Percentiles rank a stretch among this genome's conserved stretches.
Evolutionary conservation across 2,329 filamentous ascomycete species (phyloP).

Genomic region (Stagonosporopsis vannaccii): DNA sequence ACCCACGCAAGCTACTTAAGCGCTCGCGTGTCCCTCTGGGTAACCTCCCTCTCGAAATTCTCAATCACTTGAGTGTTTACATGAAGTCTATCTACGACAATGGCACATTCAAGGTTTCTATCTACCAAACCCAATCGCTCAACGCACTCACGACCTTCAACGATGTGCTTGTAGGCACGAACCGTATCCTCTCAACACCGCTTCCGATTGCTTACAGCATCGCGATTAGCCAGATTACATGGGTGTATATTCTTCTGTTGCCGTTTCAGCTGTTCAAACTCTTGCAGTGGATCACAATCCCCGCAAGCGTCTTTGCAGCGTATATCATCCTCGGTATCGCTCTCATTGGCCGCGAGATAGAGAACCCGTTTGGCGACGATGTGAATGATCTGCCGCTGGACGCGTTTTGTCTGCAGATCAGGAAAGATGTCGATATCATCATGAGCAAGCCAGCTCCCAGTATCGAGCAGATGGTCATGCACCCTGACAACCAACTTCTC

Average conservation of each 20-base stretch:
- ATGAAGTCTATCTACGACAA: slow-evolving; percentile 67
- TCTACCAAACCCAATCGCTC: slow-evolving; percentile 67
- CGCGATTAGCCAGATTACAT: slow-evolving; percentile 83
- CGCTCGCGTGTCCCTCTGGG: slow-evolving; percentile 73
- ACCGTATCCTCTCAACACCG: slow-evolving; percentile 81
- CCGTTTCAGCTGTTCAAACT: slow-evolving; percentile 76
- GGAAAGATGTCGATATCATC: slow-evolving; percentile 76
- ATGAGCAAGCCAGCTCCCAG: slow-evolving; percentile 63
- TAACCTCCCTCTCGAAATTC: slow-evolving; percentile 80
- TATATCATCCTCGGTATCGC: slow-evolving; percentile 85
- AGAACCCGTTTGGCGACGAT: slow-evolving; percentile 84
- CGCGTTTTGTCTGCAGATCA: slow-evolving; percentile 76
- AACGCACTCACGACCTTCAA: slow-evolving; percentile 69
- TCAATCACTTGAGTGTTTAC: slow-evolving; percentile 73
- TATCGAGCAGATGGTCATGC: slow-evolving; percentile 59
- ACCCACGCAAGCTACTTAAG: slow-evolving; percentile 79
- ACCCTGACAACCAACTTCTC: slow-evolving; percentile 59
- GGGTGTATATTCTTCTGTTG: slow-evolving; percentile 79
- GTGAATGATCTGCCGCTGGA: slow-evolving; percentile 76
- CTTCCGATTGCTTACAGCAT: slow-evolving; percentile 85
- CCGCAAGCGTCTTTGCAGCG: slow-evolving; percentile 72
- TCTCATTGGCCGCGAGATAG: slow-evolving; percentile 80
- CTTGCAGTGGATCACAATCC: slow-evolving; percentile 77
- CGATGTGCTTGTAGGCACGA: slow-evolving; percentile 74
- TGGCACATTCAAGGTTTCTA: slow-evolving; percentile 62